Conservation (phyloP, 192 early-diverging fungal species). For the Coemansia sp. region DNA sequence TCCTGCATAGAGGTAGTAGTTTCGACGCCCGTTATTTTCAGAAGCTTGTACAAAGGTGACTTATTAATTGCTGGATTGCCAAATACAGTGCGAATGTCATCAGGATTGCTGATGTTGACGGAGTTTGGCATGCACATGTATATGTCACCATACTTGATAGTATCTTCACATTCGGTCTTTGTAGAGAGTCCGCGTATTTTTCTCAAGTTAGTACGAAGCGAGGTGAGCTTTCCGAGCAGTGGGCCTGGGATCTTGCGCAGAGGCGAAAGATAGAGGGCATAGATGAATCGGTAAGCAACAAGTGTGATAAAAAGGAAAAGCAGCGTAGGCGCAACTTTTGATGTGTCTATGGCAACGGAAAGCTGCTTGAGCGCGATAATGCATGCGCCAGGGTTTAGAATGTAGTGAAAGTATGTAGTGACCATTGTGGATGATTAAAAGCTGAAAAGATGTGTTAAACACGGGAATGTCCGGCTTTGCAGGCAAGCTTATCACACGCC, state of each 20-base stretch:
- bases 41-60: conserved; percentile 10
- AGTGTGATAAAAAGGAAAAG: neutral
- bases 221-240: conserved; percentile 14
- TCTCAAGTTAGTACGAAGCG: conserved; percentile 5
- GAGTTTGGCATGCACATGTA: conserved; percentile 21
- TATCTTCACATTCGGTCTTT: conserved; percentile 4
- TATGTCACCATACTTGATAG: conserved; percentile 26
- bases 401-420: too few species aligned
- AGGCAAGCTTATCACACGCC: too few species aligned
- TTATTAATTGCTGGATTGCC: conserved; percentile 17
- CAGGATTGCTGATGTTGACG: conserved; percentile 23
- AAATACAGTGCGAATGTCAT: conserved; percentile 24
- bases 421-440: too few species aligned
- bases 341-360: too few species aligned
- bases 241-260: conserved; percentile 27
- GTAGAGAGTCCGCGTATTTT: conserved; percentile 9
- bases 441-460: too few species aligned
- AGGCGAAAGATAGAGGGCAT: conserved; percentile 15
- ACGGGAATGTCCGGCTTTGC: too few species aligned
- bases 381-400: too few species aligned
- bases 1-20: conserved; percentile 21
- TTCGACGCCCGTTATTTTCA: conserved; percentile 26
- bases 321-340: too few species aligned
- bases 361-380: too few species aligned
- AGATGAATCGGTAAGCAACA: conserved; percentile 3